phyloP scores from a whole-genome alignment of 306 rosid species.

The Prinsepia uniflora region DNA sequence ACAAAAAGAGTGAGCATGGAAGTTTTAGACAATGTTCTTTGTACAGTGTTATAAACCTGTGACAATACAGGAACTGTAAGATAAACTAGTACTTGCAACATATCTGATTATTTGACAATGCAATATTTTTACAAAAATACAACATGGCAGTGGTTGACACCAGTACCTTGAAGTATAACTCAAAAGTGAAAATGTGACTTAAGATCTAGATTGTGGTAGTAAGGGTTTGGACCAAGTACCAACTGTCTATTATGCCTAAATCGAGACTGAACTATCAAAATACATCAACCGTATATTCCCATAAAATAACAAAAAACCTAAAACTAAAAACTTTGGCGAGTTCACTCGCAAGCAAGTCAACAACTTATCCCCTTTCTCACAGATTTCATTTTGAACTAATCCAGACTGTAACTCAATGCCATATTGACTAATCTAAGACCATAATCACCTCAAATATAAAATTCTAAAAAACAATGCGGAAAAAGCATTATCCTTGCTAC shows the following conservation, averaged over 20 bases:
- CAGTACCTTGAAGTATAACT: neutral
- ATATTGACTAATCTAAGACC: neutral
- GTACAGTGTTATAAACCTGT: neutral
- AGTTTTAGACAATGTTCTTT: neutral
- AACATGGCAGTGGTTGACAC: neutral
- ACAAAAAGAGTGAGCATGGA: constrained; percentile 19
- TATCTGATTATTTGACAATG: neutral
- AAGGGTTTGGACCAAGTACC: neutral
- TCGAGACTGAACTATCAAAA: neutral
- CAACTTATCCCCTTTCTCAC: neutral
- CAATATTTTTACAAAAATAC: neutral
- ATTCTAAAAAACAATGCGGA: neutral
- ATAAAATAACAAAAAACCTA: neutral
- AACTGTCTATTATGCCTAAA: neutral
- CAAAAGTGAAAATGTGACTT: neutral
- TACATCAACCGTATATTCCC: neutral
- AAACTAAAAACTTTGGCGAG: neutral
- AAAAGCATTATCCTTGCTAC: neutral
- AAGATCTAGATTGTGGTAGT: neutral
- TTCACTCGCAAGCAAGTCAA: constrained; percentile 1
- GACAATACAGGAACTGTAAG: neutral
- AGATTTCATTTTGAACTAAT: neutral
- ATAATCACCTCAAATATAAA: neutral
- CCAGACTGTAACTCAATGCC: neutral
- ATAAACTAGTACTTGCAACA: neutral